phyloP scores from a whole-genome alignment of 1,284 basidiomycete genomes.

The Boletellus deceptivus region DNA sequence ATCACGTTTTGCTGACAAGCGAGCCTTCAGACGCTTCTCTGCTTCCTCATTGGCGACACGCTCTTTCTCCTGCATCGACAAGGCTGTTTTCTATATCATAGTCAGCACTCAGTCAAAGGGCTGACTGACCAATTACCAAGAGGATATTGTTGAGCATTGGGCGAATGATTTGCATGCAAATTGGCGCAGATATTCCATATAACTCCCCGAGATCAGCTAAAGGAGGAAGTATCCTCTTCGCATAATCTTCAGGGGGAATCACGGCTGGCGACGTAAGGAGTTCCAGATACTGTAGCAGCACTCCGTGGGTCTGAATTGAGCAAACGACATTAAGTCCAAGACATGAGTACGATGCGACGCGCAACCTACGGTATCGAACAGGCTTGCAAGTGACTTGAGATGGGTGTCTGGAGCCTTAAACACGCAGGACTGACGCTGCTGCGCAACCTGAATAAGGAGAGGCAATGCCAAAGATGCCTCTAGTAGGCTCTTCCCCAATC shows the following conservation, averaged over 20 bases:
- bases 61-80: conserved; percentile 62
- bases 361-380: conserved; percentile 79
- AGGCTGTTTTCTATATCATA: conserved; percentile 48
- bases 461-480: conserved; percentile 75
- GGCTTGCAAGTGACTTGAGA: conserved; percentile 80
- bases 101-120: conserved; percentile 10
- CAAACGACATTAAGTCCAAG: conserved; percentile 17
- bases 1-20: conserved; percentile 72
- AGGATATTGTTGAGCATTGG: conserved; percentile 72
- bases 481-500: conserved; percentile 71
- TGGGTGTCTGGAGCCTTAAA: conserved; percentile 69
- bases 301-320: conserved; percentile 65
- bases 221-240: conserved; percentile 64
- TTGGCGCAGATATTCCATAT: conserved; percentile 77
- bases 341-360: conserved; percentile 18
- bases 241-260: conserved; percentile 61
- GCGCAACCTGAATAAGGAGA: conserved; percentile 84
- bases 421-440: conserved; percentile 81
- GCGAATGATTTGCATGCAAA: conserved; percentile 90
- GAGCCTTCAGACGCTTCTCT: conserved; percentile 74
- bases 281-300: conserved; percentile 74
- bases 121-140: conserved; percentile 44
- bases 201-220: conserved; percentile 68
- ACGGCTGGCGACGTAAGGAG: conserved; percentile 65
- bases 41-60: conserved; percentile 65